phyloP scores from a whole-genome alignment of 805 yeast genomes.

The Metschnikowia colocasiae region DNA sequence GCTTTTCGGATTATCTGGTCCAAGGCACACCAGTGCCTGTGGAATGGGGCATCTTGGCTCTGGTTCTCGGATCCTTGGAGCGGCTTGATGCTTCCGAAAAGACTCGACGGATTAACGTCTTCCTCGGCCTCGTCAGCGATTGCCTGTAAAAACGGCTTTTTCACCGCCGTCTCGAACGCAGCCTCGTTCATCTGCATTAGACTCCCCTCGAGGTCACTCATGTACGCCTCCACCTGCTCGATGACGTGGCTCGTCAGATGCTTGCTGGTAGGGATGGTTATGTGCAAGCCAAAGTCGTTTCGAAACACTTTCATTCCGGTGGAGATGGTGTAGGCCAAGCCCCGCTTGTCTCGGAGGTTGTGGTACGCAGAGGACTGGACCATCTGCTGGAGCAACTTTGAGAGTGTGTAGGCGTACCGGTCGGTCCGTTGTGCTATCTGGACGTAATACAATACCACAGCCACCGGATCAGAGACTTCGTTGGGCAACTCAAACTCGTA shows the following conservation, averaged over 20 bases:
- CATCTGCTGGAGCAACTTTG: conserved; percentile 46
- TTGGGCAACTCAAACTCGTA: background rate
- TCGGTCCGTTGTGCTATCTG: conserved; percentile 53
- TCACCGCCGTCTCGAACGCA: conserved; percentile 22
- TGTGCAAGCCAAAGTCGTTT: conserved; percentile 54
- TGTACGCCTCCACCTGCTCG: conserved; percentile 45
- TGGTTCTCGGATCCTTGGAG: conserved; percentile 25
- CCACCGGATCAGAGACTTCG: background rate
- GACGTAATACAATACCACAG: conserved; percentile 47
- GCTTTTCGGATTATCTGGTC: conserved; percentile 47
- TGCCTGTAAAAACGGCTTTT: conserved; percentile 32
- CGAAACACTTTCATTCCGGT: conserved; percentile 53
- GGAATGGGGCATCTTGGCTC: conserved; percentile 14
- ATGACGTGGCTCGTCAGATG: conserved; percentile 41
- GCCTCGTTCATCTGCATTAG: conserved; percentile 27
- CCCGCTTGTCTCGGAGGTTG: conserved; percentile 52
- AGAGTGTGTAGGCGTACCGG: conserved; percentile 31
- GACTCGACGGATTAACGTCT: conserved; percentile 19
- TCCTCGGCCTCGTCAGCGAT: conserved; percentile 1
- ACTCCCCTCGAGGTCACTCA: conserved; percentile 38
- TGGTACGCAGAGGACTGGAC: conserved; percentile 41
- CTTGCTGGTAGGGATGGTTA: conserved; percentile 53
- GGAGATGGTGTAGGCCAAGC: conserved; percentile 60
- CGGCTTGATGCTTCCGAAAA: conserved; percentile 25
- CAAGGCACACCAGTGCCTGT: conserved; percentile 44